Conservation (phyloP, 1,284 basidiomycete genomes). For the Boletus calvinii region DNA sequence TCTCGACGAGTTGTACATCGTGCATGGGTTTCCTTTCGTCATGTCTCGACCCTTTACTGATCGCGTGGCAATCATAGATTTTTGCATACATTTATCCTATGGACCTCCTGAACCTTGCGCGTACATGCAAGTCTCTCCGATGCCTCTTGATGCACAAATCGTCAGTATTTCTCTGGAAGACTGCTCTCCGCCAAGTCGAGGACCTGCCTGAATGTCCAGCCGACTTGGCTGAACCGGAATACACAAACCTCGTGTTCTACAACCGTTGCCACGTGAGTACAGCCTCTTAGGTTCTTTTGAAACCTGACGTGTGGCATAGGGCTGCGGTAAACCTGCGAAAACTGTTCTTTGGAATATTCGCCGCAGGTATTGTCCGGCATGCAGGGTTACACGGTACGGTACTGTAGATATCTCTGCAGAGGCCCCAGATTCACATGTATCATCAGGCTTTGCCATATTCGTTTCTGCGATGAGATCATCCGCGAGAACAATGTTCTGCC, state of each 20-base stretch:
- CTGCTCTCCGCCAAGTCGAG: conserved; percentile 17
- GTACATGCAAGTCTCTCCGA: conserved; percentile 29
- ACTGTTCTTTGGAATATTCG: conserved; percentile 17
- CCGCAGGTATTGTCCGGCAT: conserved; percentile 15
- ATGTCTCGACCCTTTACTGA: neutral
- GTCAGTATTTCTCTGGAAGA: conserved; percentile 26
- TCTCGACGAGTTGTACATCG: conserved; percentile 21
- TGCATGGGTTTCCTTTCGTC: neutral
- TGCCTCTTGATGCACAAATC: conserved; percentile 27
- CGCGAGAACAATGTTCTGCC: conserved; percentile 1
- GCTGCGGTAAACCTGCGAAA: conserved; percentile 12
- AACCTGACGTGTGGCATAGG: conserved; percentile 1
- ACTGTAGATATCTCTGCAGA: neutral
- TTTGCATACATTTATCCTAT: conserved; percentile 22
- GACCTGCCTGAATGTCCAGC: conserved; percentile 28
- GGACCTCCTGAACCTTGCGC: conserved; percentile 31
- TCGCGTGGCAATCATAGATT: conserved; percentile 20
- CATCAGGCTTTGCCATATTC: conserved; percentile 4
- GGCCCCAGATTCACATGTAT: neutral
- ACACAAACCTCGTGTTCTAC: conserved; percentile 29
- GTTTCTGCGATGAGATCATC: conserved; percentile 1
- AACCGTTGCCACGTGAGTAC: conserved; percentile 20
- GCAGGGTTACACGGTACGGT: conserved; percentile 13
- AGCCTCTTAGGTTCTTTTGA: neutral
- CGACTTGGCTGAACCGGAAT: conserved; percentile 36